Conservation (phyloP, 2,329 filamentous ascomycete species). For the Cladosporium sp. region DNA sequence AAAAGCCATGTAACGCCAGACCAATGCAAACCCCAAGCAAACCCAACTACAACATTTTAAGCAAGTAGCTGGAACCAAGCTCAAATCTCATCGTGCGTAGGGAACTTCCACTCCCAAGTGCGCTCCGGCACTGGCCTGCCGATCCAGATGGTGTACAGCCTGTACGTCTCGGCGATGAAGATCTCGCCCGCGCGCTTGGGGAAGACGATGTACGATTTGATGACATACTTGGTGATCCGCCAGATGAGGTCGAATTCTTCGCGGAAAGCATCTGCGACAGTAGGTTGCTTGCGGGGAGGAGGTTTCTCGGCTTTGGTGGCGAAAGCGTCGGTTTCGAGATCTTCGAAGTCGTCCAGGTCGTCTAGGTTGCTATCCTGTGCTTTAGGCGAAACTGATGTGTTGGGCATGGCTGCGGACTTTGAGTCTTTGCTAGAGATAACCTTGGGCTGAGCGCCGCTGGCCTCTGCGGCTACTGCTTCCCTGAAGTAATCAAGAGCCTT, state of each 20-base stretch:
- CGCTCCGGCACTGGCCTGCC: constrained; percentile 57
- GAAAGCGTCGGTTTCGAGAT: constrained; percentile 12
- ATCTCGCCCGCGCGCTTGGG: constrained; percentile 40
- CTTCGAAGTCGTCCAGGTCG: constrained; percentile 25
- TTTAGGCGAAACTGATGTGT: neutral
- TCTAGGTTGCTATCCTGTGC: constrained; percentile 21
- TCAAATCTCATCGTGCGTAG: constrained; percentile 30
- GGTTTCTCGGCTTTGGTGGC: constrained; percentile 37
- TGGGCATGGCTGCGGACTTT: constrained; percentile 23
- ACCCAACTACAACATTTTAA: neutral
- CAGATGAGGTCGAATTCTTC: constrained; percentile 62
- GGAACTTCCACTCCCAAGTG: constrained; percentile 51
- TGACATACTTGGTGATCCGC: constrained; percentile 60
- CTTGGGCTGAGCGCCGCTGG: neutral
- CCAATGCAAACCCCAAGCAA: neutral
- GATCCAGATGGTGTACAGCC: constrained; percentile 60
- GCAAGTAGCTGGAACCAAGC: too few relatives aligned
- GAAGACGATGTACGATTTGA: constrained; percentile 61
- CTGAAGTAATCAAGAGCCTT: constrained; percentile 70
- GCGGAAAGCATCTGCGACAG: constrained; percentile 55
- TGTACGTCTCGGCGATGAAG: constrained; percentile 48
- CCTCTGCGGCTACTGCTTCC: constrained; percentile 39
- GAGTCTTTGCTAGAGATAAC: constrained; percentile 22
- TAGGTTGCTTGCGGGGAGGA: constrained; percentile 35
- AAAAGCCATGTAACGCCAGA: too few relatives aligned